phyloP scores from a whole-genome alignment of 257 asterid species.

The Solanum chmielewskii region DNA sequence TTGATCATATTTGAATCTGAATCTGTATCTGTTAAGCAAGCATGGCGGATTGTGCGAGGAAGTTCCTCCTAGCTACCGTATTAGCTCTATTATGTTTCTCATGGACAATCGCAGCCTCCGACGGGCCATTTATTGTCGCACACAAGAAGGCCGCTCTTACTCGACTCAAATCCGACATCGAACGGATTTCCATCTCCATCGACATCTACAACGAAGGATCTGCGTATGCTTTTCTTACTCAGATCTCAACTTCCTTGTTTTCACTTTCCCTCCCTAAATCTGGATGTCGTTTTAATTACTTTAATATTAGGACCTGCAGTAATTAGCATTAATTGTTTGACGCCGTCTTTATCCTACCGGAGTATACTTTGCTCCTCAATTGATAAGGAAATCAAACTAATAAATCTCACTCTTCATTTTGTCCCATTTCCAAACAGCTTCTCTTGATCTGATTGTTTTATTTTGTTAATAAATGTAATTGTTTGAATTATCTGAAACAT shows the following conservation, averaged over 20 bases:
- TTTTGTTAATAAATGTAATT: neutral
- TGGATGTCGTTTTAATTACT: neutral
- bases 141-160: constrained; percentile 77
- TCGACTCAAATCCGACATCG: constrained; percentile 62
- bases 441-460: neutral
- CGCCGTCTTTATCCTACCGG: neutral
- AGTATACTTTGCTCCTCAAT: neutral
- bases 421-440: neutral
- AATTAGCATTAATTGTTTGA: neutral
- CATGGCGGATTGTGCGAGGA: constrained; percentile 21
- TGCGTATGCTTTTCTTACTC: constrained; percentile 34
- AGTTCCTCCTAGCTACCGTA: constrained; percentile 13
- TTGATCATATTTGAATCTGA: neutral
- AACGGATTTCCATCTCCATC: constrained; percentile 62
- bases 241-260: constrained; percentile 12
- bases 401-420: neutral
- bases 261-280: neutral
- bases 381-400: neutral
- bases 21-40: neutral
- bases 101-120: constrained; percentile 33
- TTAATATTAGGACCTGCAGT: no score
- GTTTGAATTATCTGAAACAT: neutral
- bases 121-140: constrained; percentile 70
- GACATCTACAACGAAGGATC: constrained; percentile 83
- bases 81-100: constrained; percentile 14